Evolutionary conservation across 2,329 filamentous ascomycete genomes (phyloP).

Genomic region (Diaporthe sp.): DNA sequence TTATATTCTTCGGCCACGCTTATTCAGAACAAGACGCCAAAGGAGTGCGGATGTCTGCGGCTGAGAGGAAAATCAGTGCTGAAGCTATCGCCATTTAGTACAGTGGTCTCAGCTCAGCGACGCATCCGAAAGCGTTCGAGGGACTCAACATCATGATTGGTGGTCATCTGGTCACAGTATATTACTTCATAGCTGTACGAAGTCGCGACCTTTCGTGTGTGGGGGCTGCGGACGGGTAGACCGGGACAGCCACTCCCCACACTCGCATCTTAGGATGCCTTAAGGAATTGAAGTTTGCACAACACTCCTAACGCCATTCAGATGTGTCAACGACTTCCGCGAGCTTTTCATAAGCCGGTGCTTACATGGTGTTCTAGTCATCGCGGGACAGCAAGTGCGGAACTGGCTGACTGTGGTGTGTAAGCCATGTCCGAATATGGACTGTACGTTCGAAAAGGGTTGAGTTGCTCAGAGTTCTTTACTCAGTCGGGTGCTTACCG

Average conservation of each 20-base stretch:
- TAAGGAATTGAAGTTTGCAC: background rate
- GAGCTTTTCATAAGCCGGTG: background rate
- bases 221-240: too few relatives aligned
- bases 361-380: conserved; percentile 3
- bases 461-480: background rate
- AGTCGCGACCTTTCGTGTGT: background rate
- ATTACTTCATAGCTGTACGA: background rate
- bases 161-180: background rate
- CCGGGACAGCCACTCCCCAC: background rate
- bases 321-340: background rate
- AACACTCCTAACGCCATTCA: background rate
- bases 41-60: too few relatives aligned
- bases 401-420: background rate
- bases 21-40: background rate
- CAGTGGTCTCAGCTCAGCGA: background rate
- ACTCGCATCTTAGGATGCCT: background rate
- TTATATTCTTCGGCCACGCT: background rate
- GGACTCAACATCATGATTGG: background rate
- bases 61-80: background rate
- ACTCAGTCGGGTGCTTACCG: background rate
- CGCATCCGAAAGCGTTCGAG: background rate
- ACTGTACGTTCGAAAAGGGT: background rate
- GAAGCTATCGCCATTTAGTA: background rate
- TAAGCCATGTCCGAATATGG: background rate
- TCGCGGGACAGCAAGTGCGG: background rate